Evolutionary conservation across 2,329 filamentous ascomycete species (phyloP), one percentile per base, ranked within the genome.

Genomic region (Periconia macrospinosa): DNA sequence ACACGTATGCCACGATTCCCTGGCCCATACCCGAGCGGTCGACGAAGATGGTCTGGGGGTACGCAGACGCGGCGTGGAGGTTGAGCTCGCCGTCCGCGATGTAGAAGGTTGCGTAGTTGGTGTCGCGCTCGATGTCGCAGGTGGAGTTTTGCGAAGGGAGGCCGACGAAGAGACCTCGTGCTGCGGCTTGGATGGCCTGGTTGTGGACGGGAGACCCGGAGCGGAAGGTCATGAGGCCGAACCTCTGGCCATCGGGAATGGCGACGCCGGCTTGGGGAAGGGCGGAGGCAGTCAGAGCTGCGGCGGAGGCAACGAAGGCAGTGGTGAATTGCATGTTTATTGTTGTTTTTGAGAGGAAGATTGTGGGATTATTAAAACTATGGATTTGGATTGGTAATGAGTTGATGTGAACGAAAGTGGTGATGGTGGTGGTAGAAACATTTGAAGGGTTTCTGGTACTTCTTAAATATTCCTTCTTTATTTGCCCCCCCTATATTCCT

Each of bases 11-110:
- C 41, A 85, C 62, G 19, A 75, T 70, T 47, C 84, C 84, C 55
- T 30, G 17, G 15, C 81, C 83, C 82, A 85, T 84, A 63, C 82
- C 83, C 44, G 81, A 83, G 43, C 80, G 79, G 68, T 86, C 83
- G 41, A 79, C 79, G 57, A 65, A 86, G 47, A 82, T 54, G 61
- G 79, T 70, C 73, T 86, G 84, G 2, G 72, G 70, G 43, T 71
- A 73, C 5, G 70, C 73, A 19, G 72, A 70, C 23, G 63, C 58
- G 33, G 75, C 76, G 70, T 79, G 84, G 30, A 87, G 77, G 65
- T 69, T 78, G 14, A 68, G 76, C 43, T 74, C 73, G 45, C 73
- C 74, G 44, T 81, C 72, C 41, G 75, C 49, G 60, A 85, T 69
- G 59, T 73, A 72, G 70, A 86, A 84, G 41, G 78, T 82, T 47